Evolutionary conservation across 2,329 filamentous ascomycete genomes (phyloP).

Genomic region (Exophiala sideris): DNA sequence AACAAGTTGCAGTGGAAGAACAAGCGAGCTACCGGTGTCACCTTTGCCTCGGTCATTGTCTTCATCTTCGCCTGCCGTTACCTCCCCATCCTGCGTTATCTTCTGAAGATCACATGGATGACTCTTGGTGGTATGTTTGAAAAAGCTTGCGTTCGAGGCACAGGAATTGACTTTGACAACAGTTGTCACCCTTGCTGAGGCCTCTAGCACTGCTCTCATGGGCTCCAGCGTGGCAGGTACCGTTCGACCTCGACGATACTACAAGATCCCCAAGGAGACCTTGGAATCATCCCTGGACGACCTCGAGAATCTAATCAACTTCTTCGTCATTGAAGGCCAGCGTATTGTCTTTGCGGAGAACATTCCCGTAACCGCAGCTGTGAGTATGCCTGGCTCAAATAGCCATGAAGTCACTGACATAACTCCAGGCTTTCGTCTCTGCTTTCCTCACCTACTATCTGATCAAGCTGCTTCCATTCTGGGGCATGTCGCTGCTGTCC

Average conservation of each 20-base stretch:
- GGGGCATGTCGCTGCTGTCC: slow-evolving; percentile 59
- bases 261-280: slow-evolving; percentile 62
- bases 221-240: slow-evolving; percentile 59
- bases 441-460: slow-evolving; percentile 61
- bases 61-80: slow-evolving; percentile 64
- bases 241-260: slow-evolving; percentile 63
- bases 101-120: slow-evolving; percentile 59
- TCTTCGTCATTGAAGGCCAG: slow-evolving; percentile 67
- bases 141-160: background rate
- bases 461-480: slow-evolving; percentile 63
- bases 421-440: slow-evolving; percentile 54
- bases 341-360: slow-evolving; percentile 65
- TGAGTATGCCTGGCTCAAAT: slow-evolving; percentile 39
- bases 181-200: slow-evolving; percentile 54
- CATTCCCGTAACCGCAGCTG: slow-evolving; percentile 56
- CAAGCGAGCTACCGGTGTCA: slow-evolving; percentile 61
- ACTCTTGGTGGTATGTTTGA: slow-evolving; percentile 53
- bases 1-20: slow-evolving; percentile 56
- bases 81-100: slow-evolving; percentile 59
- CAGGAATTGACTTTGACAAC: slow-evolving; percentile 14
- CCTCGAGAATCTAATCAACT: slow-evolving; percentile 63
- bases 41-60: slow-evolving; percentile 53
- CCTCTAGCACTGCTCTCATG: slow-evolving; percentile 54
- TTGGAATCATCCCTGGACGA: slow-evolving; percentile 61
- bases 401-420: slow-evolving; percentile 4